Conservation (phyloP, 2,329 filamentous ascomycete species). For the Emergomyces africanus region DNA sequence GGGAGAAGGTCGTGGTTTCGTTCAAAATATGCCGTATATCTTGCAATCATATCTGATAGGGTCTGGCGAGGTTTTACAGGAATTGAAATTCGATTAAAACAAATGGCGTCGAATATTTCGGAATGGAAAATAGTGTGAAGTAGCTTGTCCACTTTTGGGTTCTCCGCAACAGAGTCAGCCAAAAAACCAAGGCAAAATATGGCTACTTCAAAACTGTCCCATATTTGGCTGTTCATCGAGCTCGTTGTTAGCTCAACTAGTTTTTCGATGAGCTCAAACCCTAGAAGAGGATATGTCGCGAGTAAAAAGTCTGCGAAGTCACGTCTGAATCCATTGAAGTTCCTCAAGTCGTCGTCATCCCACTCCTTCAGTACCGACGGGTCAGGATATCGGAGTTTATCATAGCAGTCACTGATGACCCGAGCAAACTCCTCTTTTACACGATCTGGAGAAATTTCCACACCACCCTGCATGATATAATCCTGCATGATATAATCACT, state of each 20-base stretch:
- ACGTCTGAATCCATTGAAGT: conserved; percentile 32
- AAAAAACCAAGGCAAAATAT: conserved; percentile 33
- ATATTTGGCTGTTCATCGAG: conserved; percentile 23
- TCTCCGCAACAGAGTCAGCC: conserved; percentile 34
- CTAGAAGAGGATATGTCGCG: conserved; percentile 31
- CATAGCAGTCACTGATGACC: conserved; percentile 29
- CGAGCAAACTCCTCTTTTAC: conserved; percentile 28
- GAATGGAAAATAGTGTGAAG: conserved; percentile 30
- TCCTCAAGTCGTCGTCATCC: conserved; percentile 30
- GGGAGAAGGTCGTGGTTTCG: conserved; percentile 29
- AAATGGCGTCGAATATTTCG: conserved; percentile 23
- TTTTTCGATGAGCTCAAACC: conserved; percentile 28
- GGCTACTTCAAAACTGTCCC: conserved; percentile 32
- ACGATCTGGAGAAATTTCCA: conserved; percentile 16
- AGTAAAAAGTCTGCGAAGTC: conserved; percentile 35
- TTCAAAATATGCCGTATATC: conserved; percentile 33
- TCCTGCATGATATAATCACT: conserved; percentile 23
- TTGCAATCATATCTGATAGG: conserved; percentile 30
- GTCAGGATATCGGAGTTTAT: conserved; percentile 29
- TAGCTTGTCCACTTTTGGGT: conserved; percentile 28
- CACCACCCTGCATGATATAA: conserved; percentile 17
- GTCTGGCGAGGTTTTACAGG: conserved; percentile 29
- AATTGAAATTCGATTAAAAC: conserved; percentile 19
- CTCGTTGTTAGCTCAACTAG: conserved; percentile 26
- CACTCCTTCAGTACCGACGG: conserved; percentile 24